Conservation (phyloP, 1,284 basidiomycete genomes). For the Xerocomus tenax region DNA sequence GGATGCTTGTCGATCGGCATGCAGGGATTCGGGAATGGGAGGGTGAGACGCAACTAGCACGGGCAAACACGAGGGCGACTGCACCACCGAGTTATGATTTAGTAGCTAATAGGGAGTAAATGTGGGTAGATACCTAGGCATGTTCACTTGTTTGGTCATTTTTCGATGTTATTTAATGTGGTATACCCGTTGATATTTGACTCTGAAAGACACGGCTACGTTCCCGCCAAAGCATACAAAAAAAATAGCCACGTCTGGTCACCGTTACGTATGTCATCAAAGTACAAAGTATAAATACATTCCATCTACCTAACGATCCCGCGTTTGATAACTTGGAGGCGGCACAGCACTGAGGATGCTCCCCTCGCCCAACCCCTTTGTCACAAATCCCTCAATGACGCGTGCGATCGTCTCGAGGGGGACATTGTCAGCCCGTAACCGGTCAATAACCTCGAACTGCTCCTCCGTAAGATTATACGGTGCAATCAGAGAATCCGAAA, state of each 20-base stretch:
- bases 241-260: not conserved
- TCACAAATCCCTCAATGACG: slow-evolving; percentile 12
- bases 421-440: slow-evolving; percentile 8
- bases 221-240: not conserved
- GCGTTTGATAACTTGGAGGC: slow-evolving; percentile 19
- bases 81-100: slow-evolving; percentile 17
- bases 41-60: slow-evolving; percentile 4
- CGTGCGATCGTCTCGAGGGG: slow-evolving; percentile 15
- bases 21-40: slow-evolving; percentile 19
- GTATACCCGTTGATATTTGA: no score
- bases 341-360: slow-evolving; percentile 11
- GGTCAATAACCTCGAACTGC: slow-evolving; percentile 13
- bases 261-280: not conserved
- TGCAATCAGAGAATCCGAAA: not conserved
- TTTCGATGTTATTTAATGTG: no score
- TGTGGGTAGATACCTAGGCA: not conserved
- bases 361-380: not conserved
- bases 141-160: no score
- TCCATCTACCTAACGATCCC: not conserved
- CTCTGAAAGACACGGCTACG: no score
- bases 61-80: slow-evolving; percentile 7
- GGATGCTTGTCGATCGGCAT: slow-evolving; percentile 20
- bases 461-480: slow-evolving; percentile 8
- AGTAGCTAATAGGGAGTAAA: not conserved
- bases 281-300: not conserved